These are phyloP conservation scores for Hanseniaspora osmophila DNA, from an alignment of 805 yeast genomes.

Conservation along the genomic window DNA sequence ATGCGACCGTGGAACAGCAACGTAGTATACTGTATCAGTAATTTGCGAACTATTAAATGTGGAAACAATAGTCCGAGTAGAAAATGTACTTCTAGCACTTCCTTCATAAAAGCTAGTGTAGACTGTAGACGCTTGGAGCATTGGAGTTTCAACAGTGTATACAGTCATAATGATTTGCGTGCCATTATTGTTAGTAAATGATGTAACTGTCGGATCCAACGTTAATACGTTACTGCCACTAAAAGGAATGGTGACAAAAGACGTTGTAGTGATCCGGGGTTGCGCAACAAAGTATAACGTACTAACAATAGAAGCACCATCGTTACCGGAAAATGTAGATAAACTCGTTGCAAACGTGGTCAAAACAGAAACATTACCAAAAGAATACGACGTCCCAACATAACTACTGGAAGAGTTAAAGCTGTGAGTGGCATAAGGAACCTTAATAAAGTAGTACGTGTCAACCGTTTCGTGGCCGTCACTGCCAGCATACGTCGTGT, in stretches of 20 bases:
- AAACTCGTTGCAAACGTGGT: too few species aligned
- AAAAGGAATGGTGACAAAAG: too few species aligned
- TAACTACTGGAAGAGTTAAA: too few species aligned
- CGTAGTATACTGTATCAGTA: background rate
- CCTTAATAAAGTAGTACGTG: slow-evolving; percentile 7
- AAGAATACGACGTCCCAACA: too few species aligned
- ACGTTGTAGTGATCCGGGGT: too few species aligned
- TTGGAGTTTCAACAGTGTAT: slow-evolving; percentile 4
- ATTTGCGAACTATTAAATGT: background rate
- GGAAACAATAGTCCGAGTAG: slow-evolving; percentile 3
- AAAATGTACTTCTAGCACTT: slow-evolving; percentile 2
- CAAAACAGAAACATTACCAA: too few species aligned
- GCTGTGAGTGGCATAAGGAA: slow-evolving; percentile 1
- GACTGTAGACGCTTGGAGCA: slow-evolving; percentile 2
- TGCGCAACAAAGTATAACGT: too few species aligned
- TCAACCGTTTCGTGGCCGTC: slow-evolving; percentile 1
- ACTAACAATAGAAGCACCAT: too few species aligned
- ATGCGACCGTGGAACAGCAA: slow-evolving; percentile 1
- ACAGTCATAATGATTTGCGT: slow-evolving; percentile 3
- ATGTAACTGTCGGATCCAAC: background rate
- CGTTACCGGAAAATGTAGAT: too few species aligned
- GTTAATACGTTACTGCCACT: too few species aligned
- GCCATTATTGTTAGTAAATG: background rate
- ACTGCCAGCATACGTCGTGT: background rate
- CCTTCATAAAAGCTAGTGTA: slow-evolving; percentile 3